Conservation (phyloP, 1,284 basidiomycete genomes). For the Ganoderma resinaceum region DNA sequence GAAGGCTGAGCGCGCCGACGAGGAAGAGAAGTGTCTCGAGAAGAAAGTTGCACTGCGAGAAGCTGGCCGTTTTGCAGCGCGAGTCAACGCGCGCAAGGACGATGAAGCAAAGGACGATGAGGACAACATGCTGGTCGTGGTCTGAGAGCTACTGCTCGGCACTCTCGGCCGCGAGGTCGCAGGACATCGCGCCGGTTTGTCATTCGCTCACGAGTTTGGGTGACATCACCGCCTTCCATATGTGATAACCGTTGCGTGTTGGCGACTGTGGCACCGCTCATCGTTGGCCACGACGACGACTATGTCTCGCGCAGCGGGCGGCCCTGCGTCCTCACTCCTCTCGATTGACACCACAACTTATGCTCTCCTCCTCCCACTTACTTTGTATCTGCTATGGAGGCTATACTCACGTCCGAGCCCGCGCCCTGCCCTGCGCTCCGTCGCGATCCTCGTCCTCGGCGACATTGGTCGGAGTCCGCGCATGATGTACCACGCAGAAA, state of each 20-base stretch:
- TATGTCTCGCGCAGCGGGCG: conserved; percentile 20
- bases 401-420: conserved; percentile 20
- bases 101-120: conserved; percentile 32
- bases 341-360: conserved; percentile 1
- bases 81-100: conserved; percentile 26
- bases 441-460: conserved; percentile 92
- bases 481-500: conserved; percentile 99
- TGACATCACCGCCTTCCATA: background rate
- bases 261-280: background rate
- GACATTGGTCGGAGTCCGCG: conserved; percentile 96
- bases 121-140: conserved; percentile 29
- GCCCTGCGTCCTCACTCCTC: background rate
- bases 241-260: background rate
- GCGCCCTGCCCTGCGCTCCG: conserved; percentile 63
- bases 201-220: background rate
- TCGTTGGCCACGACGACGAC: conserved; percentile 20
- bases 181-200: background rate
- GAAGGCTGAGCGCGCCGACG: conserved; percentile 28
- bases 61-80: conserved; percentile 8
- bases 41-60: background rate
- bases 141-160: background rate
- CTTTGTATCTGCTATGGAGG: conserved; percentile 23
- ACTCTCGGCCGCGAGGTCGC: background rate
- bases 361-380: background rate
- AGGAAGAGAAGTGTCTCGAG: conserved; percentile 32